A percentile compares a stretch with the other conserved stretches of the same genome.
Conservation (phyloP, 805 yeast species). For the Candida insectorum region DNA sequence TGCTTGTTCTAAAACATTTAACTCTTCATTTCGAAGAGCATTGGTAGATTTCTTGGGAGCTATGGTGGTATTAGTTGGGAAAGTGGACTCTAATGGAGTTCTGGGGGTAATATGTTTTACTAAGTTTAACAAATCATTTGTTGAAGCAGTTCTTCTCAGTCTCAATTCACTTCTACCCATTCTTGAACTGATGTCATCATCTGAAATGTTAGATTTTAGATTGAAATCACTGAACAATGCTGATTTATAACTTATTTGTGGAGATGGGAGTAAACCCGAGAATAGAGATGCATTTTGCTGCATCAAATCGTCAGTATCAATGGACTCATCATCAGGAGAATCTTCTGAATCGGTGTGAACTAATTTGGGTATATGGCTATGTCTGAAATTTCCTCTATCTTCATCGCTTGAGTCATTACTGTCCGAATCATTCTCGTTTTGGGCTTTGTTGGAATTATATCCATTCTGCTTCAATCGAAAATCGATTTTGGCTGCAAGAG, state of each 20-base stretch:
- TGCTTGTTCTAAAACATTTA: constrained; percentile 7
- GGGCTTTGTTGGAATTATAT: constrained; percentile 2
- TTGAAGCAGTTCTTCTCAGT: constrained; percentile 15
- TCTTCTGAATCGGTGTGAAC: constrained; percentile 19
- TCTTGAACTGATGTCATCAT: constrained; percentile 6
- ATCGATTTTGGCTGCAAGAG: constrained; percentile 39
- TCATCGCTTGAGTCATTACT: constrained; percentile 7
- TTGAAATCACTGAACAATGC: constrained; percentile 20
- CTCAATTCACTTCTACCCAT: constrained; percentile 6
- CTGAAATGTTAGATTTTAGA: constrained; percentile 6
- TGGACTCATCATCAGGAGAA: constrained; percentile 17
- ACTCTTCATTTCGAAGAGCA: constrained; percentile 8
- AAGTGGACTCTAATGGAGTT: constrained; percentile 2
- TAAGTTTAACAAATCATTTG: constrained; percentile 12
- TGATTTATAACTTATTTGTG: constrained; percentile 32
- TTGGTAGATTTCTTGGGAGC: background rate
- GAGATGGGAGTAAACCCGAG: constrained; percentile 37
- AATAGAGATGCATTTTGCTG: constrained; percentile 27
- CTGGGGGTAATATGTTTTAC: constrained; percentile 8
- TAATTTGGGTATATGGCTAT: constrained; percentile 14
- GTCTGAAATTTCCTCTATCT: constrained; percentile 7
- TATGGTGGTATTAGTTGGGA: background rate
- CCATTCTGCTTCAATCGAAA: constrained; percentile 26
- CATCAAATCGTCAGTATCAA: constrained; percentile 27
- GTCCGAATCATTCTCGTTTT: constrained; percentile 1